These are phyloP conservation scores for Alternaria alternata DNA, from an alignment of 2,329 filamentous ascomycete genomes.

Conservation along the genomic window DNA sequence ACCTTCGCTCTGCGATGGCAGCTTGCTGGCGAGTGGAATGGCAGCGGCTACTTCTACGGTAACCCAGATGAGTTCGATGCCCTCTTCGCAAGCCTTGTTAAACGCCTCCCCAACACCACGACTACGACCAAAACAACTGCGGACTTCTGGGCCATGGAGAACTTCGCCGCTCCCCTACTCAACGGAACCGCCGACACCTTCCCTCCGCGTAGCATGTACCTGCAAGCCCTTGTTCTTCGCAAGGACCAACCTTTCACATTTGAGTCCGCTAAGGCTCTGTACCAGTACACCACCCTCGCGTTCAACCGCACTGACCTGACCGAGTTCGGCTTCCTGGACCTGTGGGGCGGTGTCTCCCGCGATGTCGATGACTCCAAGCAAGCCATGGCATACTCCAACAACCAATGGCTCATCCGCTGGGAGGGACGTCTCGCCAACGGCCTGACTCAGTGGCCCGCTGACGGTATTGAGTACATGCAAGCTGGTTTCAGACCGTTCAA, in stretches of 20 bases:
- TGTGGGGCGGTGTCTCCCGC: constrained; percentile 28
- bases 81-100: constrained; percentile 18
- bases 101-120: constrained; percentile 23
- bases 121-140: constrained; percentile 8
- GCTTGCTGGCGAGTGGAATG: constrained; percentile 21
- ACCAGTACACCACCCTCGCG: constrained; percentile 15
- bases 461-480: constrained; percentile 30
- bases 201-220: constrained; percentile 24
- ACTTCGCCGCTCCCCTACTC: constrained; percentile 10
- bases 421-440: constrained; percentile 20
- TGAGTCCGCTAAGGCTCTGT: constrained; percentile 21
- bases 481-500: constrained; percentile 24
- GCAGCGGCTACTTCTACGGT: constrained; percentile 28
- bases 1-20: constrained; percentile 27
- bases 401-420: constrained; percentile 34
- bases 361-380: constrained; percentile 24
- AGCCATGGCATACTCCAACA: constrained; percentile 25
- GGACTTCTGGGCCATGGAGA: constrained; percentile 28
- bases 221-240: constrained; percentile 24
- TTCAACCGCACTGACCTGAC: constrained; percentile 27
- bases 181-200: constrained; percentile 22
- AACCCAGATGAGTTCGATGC: constrained; percentile 24
- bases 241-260: constrained; percentile 19
- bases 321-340: constrained; percentile 27
- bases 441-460: constrained; percentile 22